Evolutionary conservation across 805 yeast genomes (phyloP).

Genomic region (Ogataea nakhonphanomensis): DNA sequence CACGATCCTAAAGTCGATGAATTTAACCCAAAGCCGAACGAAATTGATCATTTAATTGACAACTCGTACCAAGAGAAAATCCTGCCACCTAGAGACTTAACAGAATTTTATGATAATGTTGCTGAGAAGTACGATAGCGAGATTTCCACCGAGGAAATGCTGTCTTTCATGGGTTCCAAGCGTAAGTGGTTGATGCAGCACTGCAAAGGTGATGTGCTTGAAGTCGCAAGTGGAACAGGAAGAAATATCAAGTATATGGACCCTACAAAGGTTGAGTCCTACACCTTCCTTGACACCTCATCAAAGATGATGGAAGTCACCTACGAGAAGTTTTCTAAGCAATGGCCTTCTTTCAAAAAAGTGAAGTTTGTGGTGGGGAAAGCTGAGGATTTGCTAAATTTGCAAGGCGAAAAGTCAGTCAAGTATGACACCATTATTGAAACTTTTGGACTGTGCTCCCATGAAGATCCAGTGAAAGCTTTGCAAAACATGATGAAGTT

Average conservation of each 20-base stretch:
- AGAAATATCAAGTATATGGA: conserved; percentile 78
- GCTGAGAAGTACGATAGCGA: conserved; percentile 81
- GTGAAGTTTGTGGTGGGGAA: conserved; percentile 89
- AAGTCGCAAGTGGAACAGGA: conserved; percentile 96
- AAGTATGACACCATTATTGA: conserved; percentile 90
- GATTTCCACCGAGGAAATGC: conserved; percentile 69
- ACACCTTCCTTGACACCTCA: conserved; percentile 86
- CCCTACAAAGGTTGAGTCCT: conserved; percentile 56
- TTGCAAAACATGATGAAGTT: conserved; percentile 67
- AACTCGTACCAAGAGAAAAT: conserved; percentile 39
- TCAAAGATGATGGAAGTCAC: conserved; percentile 81
- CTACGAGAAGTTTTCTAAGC: conserved; percentile 63
- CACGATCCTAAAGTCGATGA: conserved; percentile 12
- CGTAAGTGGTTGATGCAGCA: conserved; percentile 79
- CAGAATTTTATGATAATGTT: conserved; percentile 68
- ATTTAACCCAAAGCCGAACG: conserved; percentile 35
- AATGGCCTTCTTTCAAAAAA: conserved; percentile 61
- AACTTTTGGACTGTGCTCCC: conserved; percentile 94
- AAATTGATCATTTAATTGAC: conserved; percentile 30
- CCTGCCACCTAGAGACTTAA: conserved; percentile 75
- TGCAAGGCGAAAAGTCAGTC: conserved; percentile 38
- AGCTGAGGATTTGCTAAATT: conserved; percentile 72
- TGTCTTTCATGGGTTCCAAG: conserved; percentile 56
- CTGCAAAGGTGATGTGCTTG: conserved; percentile 83
- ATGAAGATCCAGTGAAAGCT: conserved; percentile 85